Evolutionary conservation across 2,329 filamentous ascomycete species (phyloP).

Genomic region (Fusarium subtropicale): DNA sequence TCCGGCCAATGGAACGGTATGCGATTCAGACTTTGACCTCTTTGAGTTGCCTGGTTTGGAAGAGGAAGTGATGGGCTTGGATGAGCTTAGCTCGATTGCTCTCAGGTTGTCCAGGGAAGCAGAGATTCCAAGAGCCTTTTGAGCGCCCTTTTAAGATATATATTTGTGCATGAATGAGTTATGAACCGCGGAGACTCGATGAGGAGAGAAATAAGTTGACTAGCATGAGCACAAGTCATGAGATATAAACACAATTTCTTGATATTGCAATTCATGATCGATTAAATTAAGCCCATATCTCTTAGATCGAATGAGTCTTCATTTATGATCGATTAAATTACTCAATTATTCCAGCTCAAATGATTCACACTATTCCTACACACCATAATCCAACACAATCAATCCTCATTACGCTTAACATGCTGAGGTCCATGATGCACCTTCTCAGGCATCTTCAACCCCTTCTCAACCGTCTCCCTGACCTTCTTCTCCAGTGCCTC

Average conservation of each 20-base stretch:
- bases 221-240: not conserved
- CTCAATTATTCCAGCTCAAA: not conserved
- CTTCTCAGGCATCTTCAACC: slow-evolving; percentile 60
- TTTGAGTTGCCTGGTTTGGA: slow-evolving; percentile 52
- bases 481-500: slow-evolving; percentile 58
- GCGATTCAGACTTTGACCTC: slow-evolving; percentile 58
- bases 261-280: not conserved
- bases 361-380: not conserved
- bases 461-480: slow-evolving; percentile 60
- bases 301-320: too few species aligned
- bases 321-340: too few species aligned
- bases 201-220: not conserved
- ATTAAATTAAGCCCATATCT: too few species aligned
- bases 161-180: not conserved
- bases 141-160: not conserved
- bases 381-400: not conserved
- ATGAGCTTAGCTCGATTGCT: slow-evolving; percentile 38
- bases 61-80: slow-evolving; percentile 15
- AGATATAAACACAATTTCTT: not conserved
- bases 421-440: slow-evolving; percentile 52
- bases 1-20: slow-evolving; percentile 59
- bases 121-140: slow-evolving; percentile 36
- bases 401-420: slow-evolving; percentile 12
- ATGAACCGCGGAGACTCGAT: not conserved
- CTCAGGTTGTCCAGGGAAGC: slow-evolving; percentile 31